Evolutionary conservation across 371 early-diverging fungal species (phyloP).

Genomic region (Mortierella sp.): DNA sequence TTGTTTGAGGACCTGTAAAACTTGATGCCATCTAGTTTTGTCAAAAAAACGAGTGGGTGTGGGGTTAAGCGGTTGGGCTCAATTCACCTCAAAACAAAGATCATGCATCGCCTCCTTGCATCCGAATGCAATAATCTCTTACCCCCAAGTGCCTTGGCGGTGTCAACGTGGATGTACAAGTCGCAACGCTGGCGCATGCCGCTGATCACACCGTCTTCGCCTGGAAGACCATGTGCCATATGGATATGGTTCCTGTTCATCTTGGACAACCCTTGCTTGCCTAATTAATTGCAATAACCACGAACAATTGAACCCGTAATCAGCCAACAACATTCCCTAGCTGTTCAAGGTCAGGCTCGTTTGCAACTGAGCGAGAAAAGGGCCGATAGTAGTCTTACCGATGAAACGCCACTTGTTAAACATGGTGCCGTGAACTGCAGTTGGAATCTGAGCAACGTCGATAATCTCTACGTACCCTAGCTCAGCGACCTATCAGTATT

Average conservation of each 20-base stretch:
- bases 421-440: slow-evolving; percentile 86
- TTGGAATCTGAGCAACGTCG: slow-evolving; percentile 64
- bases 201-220: slow-evolving; percentile 78
- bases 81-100: not conserved
- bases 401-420: slow-evolving; percentile 71
- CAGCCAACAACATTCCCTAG: not conserved
- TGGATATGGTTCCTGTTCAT: slow-evolving; percentile 95
- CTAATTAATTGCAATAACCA: slow-evolving; percentile 27
- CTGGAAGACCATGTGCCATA: slow-evolving; percentile 80
- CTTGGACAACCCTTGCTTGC: slow-evolving; percentile 69
- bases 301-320: not conserved
- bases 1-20: slow-evolving; percentile 83
- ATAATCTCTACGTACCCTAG: slow-evolving; percentile 68
- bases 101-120: not conserved
- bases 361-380: not conserved
- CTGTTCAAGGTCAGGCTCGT: not conserved
- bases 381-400: slow-evolving; percentile 38
- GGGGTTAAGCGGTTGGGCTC: not conserved
- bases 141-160: slow-evolving; percentile 75
- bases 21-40: slow-evolving; percentile 73
- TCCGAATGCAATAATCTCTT: not conserved
- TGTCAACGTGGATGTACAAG: slow-evolving; percentile 83
- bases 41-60: not conserved
- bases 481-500: slow-evolving; percentile 56
- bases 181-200: slow-evolving; percentile 78